Percentiles rank a stretch among this genome's conserved stretches.
Conservation (phyloP, 495 filamentous ascomycete genomes). For the Terfezia boudieri region DNA sequence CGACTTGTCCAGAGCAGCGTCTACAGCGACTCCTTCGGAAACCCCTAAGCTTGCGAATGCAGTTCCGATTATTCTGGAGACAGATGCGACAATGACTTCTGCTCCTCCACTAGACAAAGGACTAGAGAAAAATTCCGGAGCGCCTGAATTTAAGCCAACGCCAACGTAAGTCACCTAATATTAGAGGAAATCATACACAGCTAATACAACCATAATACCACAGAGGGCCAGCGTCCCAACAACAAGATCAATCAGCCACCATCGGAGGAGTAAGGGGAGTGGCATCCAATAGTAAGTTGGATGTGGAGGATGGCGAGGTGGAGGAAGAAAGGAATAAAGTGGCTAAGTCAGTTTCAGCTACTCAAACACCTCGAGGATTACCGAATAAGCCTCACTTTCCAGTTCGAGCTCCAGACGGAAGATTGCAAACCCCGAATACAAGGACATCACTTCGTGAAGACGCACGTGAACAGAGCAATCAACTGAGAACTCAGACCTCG, state of each 20-base stretch:
- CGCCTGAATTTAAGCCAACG: neutral
- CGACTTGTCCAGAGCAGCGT: conserved; percentile 16
- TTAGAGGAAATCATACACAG: neutral
- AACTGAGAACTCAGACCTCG: conserved; percentile 5
- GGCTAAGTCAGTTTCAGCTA: conserved; percentile 20
- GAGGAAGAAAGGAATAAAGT: conserved; percentile 33
- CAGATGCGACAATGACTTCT: conserved; percentile 12
- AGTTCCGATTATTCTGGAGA: conserved; percentile 19
- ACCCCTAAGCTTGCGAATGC: conserved; percentile 6
- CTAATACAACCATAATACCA: conserved; percentile 8
- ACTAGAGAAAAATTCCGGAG: no score
- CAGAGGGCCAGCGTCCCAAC: conserved; percentile 5
- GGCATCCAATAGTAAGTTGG: conserved; percentile 21
- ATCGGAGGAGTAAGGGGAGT: conserved; percentile 1
- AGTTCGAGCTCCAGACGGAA: neutral
- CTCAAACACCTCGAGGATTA: conserved; percentile 5
- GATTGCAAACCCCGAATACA: neutral
- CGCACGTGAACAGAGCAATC: conserved; percentile 1
- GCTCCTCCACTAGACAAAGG: no score
- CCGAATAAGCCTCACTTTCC: neutral
- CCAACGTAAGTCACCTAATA: neutral
- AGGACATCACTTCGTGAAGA: conserved; percentile 3
- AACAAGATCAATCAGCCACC: conserved; percentile 20
- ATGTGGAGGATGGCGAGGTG: conserved; percentile 64
- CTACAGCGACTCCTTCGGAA: conserved; percentile 19